Evolutionary conservation across 805 yeast genomes (phyloP).

Genomic region (Yamadazyma endophytica): DNA sequence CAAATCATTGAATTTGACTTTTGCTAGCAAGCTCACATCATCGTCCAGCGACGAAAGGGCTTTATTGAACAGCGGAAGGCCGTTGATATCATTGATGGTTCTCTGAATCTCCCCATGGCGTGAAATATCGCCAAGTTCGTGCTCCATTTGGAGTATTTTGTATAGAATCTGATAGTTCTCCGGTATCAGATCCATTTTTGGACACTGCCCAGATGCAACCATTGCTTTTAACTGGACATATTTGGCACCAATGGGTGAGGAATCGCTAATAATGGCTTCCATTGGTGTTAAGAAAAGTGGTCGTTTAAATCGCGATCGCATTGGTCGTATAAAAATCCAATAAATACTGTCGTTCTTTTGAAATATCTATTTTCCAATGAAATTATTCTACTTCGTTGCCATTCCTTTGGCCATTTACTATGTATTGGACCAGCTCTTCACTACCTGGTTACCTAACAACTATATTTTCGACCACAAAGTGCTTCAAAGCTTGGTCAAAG

Average conservation of each 20-base stretch:
- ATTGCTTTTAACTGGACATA: too few species aligned
- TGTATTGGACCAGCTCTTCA: constrained; percentile 27
- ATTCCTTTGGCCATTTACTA: constrained; percentile 21
- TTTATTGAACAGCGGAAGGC: not conserved
- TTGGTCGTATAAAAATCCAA: not conserved
- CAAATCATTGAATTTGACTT: constrained; percentile 29
- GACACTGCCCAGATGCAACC: too few species aligned
- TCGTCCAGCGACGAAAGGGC: constrained; percentile 2
- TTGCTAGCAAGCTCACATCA: too few species aligned
- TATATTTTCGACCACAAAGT: constrained; percentile 68
- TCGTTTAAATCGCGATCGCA: not conserved
- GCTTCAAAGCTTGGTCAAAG: constrained; percentile 55
- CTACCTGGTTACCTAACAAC: constrained; percentile 63
- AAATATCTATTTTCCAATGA: constrained; percentile 14
- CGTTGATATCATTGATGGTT: too few species aligned
- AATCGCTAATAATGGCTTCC: too few species aligned
- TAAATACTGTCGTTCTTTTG: not conserved
- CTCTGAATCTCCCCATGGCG: too few species aligned
- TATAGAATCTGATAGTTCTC: too few species aligned
- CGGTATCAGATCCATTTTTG: too few species aligned
- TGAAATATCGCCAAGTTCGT: too few species aligned
- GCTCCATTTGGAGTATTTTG: too few species aligned
- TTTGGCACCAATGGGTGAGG: too few species aligned
- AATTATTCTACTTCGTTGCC: constrained; percentile 18
- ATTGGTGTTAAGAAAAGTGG: constrained; percentile 1